Evolutionary conservation across 176 grass and related monocot genomes (phyloP).

Genomic region (Phragmites australis): DNA sequence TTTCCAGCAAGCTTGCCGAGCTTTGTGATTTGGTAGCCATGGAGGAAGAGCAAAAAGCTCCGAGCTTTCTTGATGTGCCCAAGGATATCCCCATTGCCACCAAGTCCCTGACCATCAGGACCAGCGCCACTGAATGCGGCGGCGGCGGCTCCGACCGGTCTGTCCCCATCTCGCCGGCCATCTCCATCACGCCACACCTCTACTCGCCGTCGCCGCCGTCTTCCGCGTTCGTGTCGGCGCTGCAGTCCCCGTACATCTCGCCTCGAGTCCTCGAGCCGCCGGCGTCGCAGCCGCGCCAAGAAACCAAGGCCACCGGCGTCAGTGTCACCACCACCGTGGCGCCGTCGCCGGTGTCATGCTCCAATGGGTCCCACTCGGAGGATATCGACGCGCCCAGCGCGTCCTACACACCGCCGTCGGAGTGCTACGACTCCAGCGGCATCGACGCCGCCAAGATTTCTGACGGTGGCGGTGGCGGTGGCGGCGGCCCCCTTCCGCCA

Average conservation of each 20-base stretch:
- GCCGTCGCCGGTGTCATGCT: constrained; percentile 64
- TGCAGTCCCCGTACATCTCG: constrained; percentile 98
- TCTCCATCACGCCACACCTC: constrained; percentile 83
- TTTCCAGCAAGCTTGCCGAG: constrained; percentile 27
- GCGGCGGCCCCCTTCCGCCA: constrained; percentile 23
- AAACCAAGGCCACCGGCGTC: constrained; percentile 23
- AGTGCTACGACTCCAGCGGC: constrained; percentile 68
- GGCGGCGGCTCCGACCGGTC: constrained; percentile 60
- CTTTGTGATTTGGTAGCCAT: constrained; percentile 61
- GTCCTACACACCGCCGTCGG: constrained; percentile 81
- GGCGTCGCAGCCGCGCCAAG: constrained; percentile 31
- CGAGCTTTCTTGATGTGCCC: constrained; percentile 58
- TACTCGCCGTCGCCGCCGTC: constrained; percentile 94
- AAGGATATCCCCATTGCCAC: constrained; percentile 59
- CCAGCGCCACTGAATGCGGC: constrained; percentile 47
- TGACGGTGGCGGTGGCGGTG: constrained; percentile 34
- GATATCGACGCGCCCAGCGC: constrained; percentile 75
- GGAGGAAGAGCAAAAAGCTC: constrained; percentile 53
- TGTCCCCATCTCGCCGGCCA: constrained; percentile 77
- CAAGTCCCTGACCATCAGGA: constrained; percentile 72
- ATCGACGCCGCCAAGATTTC: constrained; percentile 80
- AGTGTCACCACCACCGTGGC: constrained; percentile 46
- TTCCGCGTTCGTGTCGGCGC: constrained; percentile 90
- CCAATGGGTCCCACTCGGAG: constrained; percentile 70
- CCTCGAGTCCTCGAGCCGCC: constrained; percentile 67